phyloP scores from a whole-genome alignment of 495 filamentous ascomycete genomes.

The Aspergillus panamensis region DNA sequence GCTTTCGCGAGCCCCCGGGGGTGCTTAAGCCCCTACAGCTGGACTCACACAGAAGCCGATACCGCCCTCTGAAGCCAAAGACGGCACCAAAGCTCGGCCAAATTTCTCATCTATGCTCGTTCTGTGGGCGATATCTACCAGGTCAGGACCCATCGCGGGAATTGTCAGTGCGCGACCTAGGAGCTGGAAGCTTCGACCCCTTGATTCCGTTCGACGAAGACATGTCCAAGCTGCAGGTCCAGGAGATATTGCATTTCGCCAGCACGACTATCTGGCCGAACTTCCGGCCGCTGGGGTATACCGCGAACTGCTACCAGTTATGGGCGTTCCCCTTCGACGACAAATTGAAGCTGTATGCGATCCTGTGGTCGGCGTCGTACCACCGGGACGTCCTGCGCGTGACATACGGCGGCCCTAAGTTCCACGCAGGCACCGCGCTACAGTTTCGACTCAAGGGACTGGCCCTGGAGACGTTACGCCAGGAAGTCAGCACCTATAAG shows the following conservation, averaged over 20 bases:
- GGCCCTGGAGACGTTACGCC: neutral
- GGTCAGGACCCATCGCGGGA: too few species aligned
- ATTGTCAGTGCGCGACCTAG: too few species aligned
- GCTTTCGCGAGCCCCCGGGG: too few species aligned
- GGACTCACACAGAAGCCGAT: too few species aligned
- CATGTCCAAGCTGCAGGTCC: neutral
- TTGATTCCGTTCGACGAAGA: too few species aligned
- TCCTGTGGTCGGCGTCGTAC: neutral
- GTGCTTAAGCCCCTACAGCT: too few species aligned
- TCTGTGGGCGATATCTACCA: too few species aligned
- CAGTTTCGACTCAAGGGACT: neutral
- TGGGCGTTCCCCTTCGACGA: constrained; percentile 1
- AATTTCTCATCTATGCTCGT: too few species aligned
- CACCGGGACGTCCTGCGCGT: constrained; percentile 1
- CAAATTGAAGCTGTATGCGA: neutral
- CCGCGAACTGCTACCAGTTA: neutral
- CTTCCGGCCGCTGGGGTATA: constrained; percentile 1
- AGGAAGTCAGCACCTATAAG: neutral
- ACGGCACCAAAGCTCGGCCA: too few species aligned
- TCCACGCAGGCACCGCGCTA: neutral
- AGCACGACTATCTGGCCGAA: constrained; percentile 4
- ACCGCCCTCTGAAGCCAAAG: too few species aligned
- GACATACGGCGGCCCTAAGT: neutral
- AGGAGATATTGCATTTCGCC: constrained; percentile 8
- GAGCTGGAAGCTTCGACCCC: too few species aligned